These are phyloP conservation scores for Teratosphaeria viscida DNA, from an alignment of 2,329 filamentous ascomycete species.

Conservation along the genomic window DNA sequence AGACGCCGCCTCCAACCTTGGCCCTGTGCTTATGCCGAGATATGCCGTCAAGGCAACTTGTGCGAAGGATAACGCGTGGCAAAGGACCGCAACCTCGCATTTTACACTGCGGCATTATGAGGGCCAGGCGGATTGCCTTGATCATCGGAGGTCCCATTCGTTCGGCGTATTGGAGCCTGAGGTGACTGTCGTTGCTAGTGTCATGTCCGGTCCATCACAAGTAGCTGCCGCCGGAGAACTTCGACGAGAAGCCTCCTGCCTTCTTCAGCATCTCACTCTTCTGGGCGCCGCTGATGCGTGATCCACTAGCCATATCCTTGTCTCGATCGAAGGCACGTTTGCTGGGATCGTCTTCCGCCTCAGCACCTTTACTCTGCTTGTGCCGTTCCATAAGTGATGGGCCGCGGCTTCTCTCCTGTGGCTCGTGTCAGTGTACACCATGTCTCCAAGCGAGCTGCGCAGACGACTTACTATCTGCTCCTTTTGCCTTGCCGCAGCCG, in stretches of 20 bases:
- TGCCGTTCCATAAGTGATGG: conserved; percentile 39
- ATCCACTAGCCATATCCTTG: conserved; percentile 79
- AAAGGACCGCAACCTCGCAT: not conserved
- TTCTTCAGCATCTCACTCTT: conserved; percentile 68
- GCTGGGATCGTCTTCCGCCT: conserved; percentile 82
- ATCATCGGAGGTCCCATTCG: too few relatives aligned
- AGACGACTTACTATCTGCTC: not conserved
- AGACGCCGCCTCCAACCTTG: not conserved
- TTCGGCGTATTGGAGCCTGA: too few relatives aligned
- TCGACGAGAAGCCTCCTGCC: conserved; percentile 68
- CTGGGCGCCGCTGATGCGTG: conserved; percentile 57
- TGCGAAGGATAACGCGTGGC: not conserved
- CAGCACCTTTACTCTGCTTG: conserved; percentile 36
- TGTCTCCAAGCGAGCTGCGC: not conserved
- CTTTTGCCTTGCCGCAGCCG: not conserved
- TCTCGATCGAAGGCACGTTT: conserved; percentile 79
- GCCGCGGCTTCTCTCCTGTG: conserved; percentile 29
- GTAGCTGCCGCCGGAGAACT: conserved; percentile 66
- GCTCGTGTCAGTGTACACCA: conserved; percentile 17
- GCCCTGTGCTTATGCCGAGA: not conserved
- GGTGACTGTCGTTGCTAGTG: too few relatives aligned
- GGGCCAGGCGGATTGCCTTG: too few relatives aligned
- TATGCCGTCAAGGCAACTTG: not conserved
- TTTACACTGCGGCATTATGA: too few relatives aligned
- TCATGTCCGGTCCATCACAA: conserved; percentile 27